Evolutionary conservation across 2,329 filamentous ascomycete species (phyloP), one percentile per base, ranked within the genome.

Genomic region (Calcarisporium arbuscula): DNA sequence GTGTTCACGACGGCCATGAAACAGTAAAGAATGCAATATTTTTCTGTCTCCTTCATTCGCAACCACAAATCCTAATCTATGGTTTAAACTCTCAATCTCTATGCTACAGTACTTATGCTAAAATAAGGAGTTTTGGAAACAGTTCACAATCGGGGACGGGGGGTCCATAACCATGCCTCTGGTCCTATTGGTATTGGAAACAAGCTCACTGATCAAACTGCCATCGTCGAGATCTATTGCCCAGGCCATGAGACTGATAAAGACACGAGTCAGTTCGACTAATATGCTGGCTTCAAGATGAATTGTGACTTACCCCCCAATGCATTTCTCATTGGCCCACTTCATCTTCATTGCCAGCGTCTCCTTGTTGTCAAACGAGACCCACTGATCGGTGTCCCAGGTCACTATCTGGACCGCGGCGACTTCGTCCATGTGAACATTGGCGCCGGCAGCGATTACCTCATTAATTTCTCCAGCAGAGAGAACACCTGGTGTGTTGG

Each of bases 171-270:
- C n/a, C n/a, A n/a, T n/a, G n/a, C n/a, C n/a, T n/a, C n/a, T n/a
- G n/a, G n/a, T n/a, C n/a, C n/a, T 28, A 14, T 16, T n/a, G n/a
- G n/a, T n/a, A n/a, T n/a, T n/a, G n/a, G n/a, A n/a, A n/a, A 28
- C 25, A 11, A 34, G 14, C 15, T 23, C 22, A 11, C 28, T 19
- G n/a, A 28, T 28, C 21, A 34, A n/a, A 8, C 28, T 41, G 14
- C 35, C 45, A 30, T 53, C 49, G 27, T 54, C 54, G 8, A 49
- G 42, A 20, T 50, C 46, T 11, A 55, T 41, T 5, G 54, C 53
- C 54, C 55, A 57, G 4, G 55, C 44, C 48, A 57, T 51, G 10
- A n/a, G n/a, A n/a, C n/a, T n/a, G n/a, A n/a, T n/a, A n/a, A n/a
- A n/a, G n/a, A n/a, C n/a, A n/a, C n/a, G n/a, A n/a, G n/a, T n/a